Conservation (phyloP, 2,329 filamentous ascomycete species). For the Beauveria australis region DNA sequence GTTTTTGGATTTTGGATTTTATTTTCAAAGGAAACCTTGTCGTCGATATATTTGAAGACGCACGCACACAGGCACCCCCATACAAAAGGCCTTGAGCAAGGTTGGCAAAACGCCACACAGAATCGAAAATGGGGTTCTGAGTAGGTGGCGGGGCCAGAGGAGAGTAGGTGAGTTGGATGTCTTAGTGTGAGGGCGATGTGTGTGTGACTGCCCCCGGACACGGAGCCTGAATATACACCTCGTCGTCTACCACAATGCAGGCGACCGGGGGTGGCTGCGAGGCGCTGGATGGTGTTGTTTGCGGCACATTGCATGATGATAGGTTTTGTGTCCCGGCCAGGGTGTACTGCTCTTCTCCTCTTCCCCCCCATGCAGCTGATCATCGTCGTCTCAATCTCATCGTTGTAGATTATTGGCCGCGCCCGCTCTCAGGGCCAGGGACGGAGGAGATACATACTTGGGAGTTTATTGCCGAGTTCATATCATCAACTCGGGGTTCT, state of each 20-base stretch:
- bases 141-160: neutral
- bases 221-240: neutral
- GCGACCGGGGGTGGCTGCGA: neutral
- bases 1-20: too few species aligned
- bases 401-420: too few species aligned
- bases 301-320: neutral
- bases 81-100: too few species aligned
- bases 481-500: too few species aligned
- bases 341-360: neutral
- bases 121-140: neutral
- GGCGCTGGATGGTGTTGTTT: neutral
- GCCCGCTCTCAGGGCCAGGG: too few species aligned
- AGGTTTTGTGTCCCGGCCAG: neutral
- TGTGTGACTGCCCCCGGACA: neutral
- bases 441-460: too few species aligned
- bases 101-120: neutral
- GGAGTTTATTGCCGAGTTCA: too few species aligned
- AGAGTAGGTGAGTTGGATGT: neutral
- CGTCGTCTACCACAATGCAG: neutral
- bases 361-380: too few species aligned
- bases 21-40: neutral
- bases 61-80: too few species aligned
- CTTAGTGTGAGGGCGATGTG: neutral
- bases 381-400: too few species aligned
- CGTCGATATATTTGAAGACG: neutral